phyloP scores from a whole-genome alignment of 371 early-diverging fungal genomes.

The Mortierella sp. region DNA sequence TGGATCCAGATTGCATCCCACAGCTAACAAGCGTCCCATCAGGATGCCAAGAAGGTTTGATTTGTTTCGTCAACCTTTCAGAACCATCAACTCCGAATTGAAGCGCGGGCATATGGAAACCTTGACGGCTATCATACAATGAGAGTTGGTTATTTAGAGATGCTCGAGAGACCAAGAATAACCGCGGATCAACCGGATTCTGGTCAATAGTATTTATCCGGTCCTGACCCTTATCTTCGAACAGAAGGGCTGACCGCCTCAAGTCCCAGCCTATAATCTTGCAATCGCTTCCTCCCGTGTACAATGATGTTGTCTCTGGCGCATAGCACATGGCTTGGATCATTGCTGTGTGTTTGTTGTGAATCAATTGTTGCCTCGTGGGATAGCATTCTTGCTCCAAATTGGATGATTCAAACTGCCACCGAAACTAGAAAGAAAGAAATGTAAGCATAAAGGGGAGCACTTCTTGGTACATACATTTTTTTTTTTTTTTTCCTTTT shows the following conservation, averaged over 20 bases:
- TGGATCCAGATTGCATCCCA: constrained; percentile 39
- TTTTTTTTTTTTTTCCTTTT: neutral
- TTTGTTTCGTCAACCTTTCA: constrained; percentile 36
- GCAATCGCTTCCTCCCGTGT: constrained; percentile 45
- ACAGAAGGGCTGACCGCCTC: constrained; percentile 28
- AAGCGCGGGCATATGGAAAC: constrained; percentile 28
- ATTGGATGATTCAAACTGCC: constrained; percentile 30
- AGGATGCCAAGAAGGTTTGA: constrained; percentile 50
- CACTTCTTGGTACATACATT: too few relatives aligned
- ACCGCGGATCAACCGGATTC: constrained; percentile 39
- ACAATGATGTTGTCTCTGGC: constrained; percentile 10
- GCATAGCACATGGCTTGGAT: constrained; percentile 37
- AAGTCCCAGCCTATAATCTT: constrained; percentile 38
- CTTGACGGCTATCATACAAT: constrained; percentile 30
- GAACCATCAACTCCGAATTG: constrained; percentile 35
- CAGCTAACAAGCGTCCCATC: constrained; percentile 39
- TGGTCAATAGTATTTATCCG: constrained; percentile 36
- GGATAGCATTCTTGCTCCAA: constrained; percentile 27
- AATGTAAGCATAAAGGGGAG: neutral
- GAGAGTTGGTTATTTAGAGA: constrained; percentile 33
- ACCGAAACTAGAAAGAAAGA: constrained; percentile 19
- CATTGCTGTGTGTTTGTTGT: constrained; percentile 36
- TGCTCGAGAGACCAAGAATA: constrained; percentile 40
- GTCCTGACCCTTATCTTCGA: constrained; percentile 31
- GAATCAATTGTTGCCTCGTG: constrained; percentile 19